Percentiles rank a stretch among this genome's conserved stretches.
Evolutionary conservation across 2,329 filamentous ascomycete species (phyloP).

Genomic region (Neofusicoccum laricinum): DNA sequence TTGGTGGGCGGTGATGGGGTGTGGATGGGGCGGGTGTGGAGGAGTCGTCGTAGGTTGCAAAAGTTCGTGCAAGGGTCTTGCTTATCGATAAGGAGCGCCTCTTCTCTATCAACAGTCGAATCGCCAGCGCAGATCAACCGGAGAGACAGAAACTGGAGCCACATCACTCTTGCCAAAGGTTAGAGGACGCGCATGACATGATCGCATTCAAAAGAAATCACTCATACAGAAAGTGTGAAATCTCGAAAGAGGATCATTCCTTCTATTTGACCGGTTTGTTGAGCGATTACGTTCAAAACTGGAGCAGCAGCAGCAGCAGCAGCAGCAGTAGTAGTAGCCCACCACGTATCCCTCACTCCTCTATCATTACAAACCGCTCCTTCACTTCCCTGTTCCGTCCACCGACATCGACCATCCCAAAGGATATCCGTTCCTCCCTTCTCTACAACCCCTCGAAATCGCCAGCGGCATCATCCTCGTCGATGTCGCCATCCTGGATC

Average conservation of each 20-base stretch:
- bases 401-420: neutral
- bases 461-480: constrained; percentile 92
- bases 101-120: no score
- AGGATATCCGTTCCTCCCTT: neutral
- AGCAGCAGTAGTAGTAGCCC: neutral
- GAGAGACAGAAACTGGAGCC: no score
- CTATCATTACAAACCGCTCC: neutral
- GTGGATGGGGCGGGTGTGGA: no score
- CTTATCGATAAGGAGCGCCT: no score
- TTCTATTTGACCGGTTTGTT: neutral
- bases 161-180: no score
- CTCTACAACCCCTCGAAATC: constrained; percentile 93
- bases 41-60: no score
- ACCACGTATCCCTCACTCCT: neutral
- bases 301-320: neutral
- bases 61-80: no score
- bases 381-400: neutral
- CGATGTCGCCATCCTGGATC: constrained; percentile 95
- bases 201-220: no score
- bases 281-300: neutral
- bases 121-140: no score
- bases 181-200: no score
- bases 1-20: no score
- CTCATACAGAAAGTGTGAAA: neutral
- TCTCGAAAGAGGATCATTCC: neutral